Evolutionary conservation across 139 green algal genomes (phyloP).

Genomic region (Spirogloea muscicola): DNA sequence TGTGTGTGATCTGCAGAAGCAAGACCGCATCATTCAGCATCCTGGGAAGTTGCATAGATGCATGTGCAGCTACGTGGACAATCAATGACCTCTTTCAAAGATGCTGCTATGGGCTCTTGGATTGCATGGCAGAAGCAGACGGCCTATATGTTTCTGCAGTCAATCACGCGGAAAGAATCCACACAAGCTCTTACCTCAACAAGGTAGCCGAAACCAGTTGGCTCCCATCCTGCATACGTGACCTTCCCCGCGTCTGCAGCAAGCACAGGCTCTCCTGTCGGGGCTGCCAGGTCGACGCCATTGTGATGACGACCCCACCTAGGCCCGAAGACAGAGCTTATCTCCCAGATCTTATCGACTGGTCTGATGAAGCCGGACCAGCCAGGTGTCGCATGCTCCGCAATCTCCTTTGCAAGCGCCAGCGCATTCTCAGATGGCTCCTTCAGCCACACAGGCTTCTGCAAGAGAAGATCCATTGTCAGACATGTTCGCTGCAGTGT

Average conservation of each 20-base stretch:
- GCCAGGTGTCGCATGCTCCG: not conserved
- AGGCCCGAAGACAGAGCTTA: conserved; percentile 19
- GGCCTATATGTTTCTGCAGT: not conserved
- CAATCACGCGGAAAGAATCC: not conserved
- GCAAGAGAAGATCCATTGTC: too few species aligned
- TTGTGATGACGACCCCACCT: conserved; percentile 18
- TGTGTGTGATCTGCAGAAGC: conserved; percentile 16
- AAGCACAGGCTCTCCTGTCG: not conserved
- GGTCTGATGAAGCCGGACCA: conserved; percentile 7
- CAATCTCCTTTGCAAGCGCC: not conserved
- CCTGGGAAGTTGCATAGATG: not conserved
- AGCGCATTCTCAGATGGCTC: too few species aligned
- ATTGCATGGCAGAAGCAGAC: not conserved
- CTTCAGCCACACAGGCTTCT: too few species aligned
- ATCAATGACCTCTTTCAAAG: not conserved
- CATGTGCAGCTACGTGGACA: not conserved
- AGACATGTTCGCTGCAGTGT: too few species aligned
- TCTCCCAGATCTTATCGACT: conserved; percentile 3
- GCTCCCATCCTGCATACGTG: not conserved
- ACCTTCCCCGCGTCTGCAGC: too few species aligned
- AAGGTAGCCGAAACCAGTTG: not conserved
- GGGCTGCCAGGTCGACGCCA: too few species aligned
- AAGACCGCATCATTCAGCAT: not conserved
- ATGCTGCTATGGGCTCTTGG: not conserved
- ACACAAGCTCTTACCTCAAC: not conserved